Evolutionary conservation across 2,329 filamentous ascomycete genomes (phyloP).

Genomic region (Pleurostoma richardsiae): DNA sequence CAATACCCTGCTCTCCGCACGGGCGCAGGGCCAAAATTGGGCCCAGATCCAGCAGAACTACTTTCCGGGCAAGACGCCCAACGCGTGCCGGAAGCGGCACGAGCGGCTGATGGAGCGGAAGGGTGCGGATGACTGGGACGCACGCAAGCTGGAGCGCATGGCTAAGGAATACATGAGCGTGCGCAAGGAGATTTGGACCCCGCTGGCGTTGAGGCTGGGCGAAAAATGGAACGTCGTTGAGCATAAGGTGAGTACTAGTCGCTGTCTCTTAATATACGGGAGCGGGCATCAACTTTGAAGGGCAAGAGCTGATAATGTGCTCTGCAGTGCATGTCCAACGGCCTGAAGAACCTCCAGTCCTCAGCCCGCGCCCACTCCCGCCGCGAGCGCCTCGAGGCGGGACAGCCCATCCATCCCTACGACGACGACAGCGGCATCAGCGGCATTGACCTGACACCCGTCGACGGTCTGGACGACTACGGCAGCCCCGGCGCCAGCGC

Average conservation of each 20-base stretch:
- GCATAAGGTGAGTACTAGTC: constrained; percentile 47
- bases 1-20: constrained; percentile 64
- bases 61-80: constrained; percentile 73
- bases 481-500: constrained; percentile 47
- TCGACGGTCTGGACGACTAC: constrained; percentile 54
- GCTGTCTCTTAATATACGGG: background rate
- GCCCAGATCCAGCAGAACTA: constrained; percentile 69
- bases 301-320: constrained; percentile 8
- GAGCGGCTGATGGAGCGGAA: constrained; percentile 76
- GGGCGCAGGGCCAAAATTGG: constrained; percentile 77
- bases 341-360: constrained; percentile 74
- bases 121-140: constrained; percentile 74
- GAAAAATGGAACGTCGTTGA: constrained; percentile 76
- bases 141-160: constrained; percentile 66
- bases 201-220: constrained; percentile 67
- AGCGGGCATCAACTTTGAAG: background rate
- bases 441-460: constrained; percentile 51
- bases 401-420: constrained; percentile 41
- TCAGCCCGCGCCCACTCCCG: constrained; percentile 61
- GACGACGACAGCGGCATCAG: constrained; percentile 70
- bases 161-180: constrained; percentile 75
- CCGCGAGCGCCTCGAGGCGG: constrained; percentile 55
- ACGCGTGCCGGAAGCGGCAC: constrained; percentile 85
- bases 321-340: constrained; percentile 72
- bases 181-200: constrained; percentile 76